Evolutionary conservation across 148 eudicot species (phyloP), one percentile per base, ranked within the genome.

Genomic region (Polygonum maritimum): DNA sequence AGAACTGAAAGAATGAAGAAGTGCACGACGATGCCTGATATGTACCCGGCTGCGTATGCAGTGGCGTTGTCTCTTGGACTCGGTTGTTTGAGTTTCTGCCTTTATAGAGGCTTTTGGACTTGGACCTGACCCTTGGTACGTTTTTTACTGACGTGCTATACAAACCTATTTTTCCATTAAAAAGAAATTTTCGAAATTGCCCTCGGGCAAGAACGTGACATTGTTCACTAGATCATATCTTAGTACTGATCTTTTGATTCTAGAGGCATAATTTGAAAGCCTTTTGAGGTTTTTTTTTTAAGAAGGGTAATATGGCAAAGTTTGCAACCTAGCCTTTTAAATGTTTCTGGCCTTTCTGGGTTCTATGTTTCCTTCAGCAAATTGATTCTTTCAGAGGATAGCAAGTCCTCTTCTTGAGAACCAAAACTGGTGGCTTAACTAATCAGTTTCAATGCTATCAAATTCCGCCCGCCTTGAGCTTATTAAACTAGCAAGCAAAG

Each of bases 81-180:
- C 54, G 95, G 95, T 75, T 88, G 91, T 69, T 69, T 94, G 62
- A 97, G 90, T 38, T 74, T 92, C 76, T 77, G 86, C 82, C 70
- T 90, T 60, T 90, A 87, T 73, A 94, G 85, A 88, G 83, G 90
- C 45, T 80, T 81, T 73, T 80, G 77, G 81, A 76, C 83, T 76
- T 81, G 89, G 78, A 85, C 79, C 41, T 91, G 82, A 88, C 75
- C 13, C 60, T 5, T 14, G 71, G 44, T 67, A 16, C 36, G 71
- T 16, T 67, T 36, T 67, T 41, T 2, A 67, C 44, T 67, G 45
- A 67, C 69, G 31, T 36, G 76, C 65, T 74, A 48, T 75, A 60
- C 76, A 69, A 71, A 45, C 12, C 40, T 14, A 48, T 31, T 45
- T 73, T 73, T 73, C 45, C 71, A 11, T 63, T 4, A 12, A 31